Base-by-base conservation (phyloP, 1,284 basidiomycete species). In the Ustilago esculenta region DNA sequence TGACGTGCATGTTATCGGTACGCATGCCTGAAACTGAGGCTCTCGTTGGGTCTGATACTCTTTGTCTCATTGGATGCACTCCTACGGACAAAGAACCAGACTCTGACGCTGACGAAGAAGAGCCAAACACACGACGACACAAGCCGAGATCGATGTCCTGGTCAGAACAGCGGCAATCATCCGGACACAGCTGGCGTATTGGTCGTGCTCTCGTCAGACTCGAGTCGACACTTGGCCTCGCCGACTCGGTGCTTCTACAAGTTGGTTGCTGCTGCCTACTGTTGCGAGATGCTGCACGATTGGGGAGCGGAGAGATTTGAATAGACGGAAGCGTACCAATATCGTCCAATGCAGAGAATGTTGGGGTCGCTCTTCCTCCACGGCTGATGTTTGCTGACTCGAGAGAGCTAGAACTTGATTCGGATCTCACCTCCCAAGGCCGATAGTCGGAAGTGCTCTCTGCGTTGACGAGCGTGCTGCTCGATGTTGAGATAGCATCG, bases 381-480 rank as follows among this genome's bases (percentile, higher is more conserved):
- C 41, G 36, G 6, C 47, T 47, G 24, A 45, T 32, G 0, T 45
- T 42, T 2, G 47, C 46, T 11, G 67, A 70, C 18, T 54, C 66
- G 27, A 51, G 37, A 4, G 57, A 61, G 20, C 33, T 53, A 18
- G 35, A 30, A 24, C 35, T 46, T 12, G 61, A 60, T 14, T 57
- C 54, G 12, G 56, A 60, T 10, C 56, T 49, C n/a, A 65, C 50
- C 32, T 66, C 53, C 63, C 68, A 66, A 8, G 63, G 63, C 14
- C 42, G 54, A 8, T 58, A 58, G 45, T 66, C 63, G 47, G 53
- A 48, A 12, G 55, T 36, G 47, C 21, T 55, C 9, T 71, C 68
- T 3, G 59, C 50, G 40, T 71, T 71, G 51, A 71, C 68, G 37
- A 71, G 58, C 15, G 68, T 71, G 48, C 63, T 66, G 50, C 63